Percentiles rank a stretch among this genome's conserved stretches.
phyloP scores from a whole-genome alignment of 768 basidiomycete genomes.

The Guyanaporus albipodus region DNA sequence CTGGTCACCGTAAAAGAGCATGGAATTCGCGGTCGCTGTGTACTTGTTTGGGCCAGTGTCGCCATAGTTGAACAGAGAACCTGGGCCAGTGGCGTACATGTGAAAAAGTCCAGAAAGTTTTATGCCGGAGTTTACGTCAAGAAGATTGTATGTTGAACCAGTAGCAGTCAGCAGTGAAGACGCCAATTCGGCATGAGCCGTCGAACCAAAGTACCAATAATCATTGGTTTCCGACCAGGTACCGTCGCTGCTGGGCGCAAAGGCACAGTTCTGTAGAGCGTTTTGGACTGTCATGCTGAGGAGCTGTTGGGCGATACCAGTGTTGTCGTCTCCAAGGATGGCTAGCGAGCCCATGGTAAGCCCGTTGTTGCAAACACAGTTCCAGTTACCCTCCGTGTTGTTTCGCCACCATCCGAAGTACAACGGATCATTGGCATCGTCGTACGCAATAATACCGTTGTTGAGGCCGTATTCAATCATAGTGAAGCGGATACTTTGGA shows the following conservation, averaged over 20 bases:
- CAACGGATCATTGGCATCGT: conserved; percentile 31
- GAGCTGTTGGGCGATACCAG: conserved; percentile 63
- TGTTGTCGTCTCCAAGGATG: conserved; percentile 78
- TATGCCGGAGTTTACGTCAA: conserved; percentile 67
- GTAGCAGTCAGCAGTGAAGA: conserved; percentile 81
- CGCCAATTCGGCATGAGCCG: conserved; percentile 85
- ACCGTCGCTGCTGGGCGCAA: conserved; percentile 64
- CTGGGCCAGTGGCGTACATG: conserved; percentile 82
- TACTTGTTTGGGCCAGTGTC: conserved; percentile 86
- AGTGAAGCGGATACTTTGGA: conserved; percentile 58
- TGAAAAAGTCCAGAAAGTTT: conserved; percentile 78
- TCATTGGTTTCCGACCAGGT: conserved; percentile 93
- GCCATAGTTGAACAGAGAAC: conserved; percentile 71
- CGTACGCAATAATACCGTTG: conserved; percentile 56
- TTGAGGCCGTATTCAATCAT: conserved; percentile 77
- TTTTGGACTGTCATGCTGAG: conserved; percentile 68
- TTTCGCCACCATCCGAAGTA: conserved; percentile 75
- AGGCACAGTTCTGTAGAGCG: conserved; percentile 73
- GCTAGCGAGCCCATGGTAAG: conserved; percentile 87
- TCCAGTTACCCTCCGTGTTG: conserved; percentile 88
- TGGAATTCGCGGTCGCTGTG: conserved; percentile 85
- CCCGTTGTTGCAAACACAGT: conserved; percentile 93
- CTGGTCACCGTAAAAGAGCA: conserved; percentile 71
- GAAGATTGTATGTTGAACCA: conserved; percentile 75
- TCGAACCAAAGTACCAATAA: conserved; percentile 95